phyloP scores from a whole-genome alignment of 2,329 filamentous ascomycete species.

The Stagonosporopsis tanaceti region DNA sequence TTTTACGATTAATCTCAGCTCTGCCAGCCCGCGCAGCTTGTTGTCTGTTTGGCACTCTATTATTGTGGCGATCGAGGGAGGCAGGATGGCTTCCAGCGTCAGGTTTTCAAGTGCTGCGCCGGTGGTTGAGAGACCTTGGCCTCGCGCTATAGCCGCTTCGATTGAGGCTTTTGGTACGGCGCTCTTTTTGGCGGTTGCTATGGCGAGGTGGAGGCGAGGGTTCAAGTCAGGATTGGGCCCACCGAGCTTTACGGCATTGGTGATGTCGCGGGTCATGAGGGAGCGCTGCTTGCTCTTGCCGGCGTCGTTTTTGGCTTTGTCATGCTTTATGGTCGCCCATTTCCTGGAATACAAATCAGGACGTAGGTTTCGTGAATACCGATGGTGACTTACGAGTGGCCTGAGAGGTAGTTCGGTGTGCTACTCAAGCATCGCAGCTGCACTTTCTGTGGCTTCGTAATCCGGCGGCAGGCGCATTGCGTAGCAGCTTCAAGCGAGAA shows the following conservation, averaged over 20 bases:
- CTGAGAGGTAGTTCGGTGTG: conserved; percentile 39
- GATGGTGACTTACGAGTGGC: conserved; percentile 42
- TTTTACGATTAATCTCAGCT: conserved; percentile 76
- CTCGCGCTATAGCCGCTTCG: conserved; percentile 84
- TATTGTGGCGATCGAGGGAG: conserved; percentile 76
- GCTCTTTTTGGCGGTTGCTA: conserved; percentile 82
- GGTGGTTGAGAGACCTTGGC: conserved; percentile 80
- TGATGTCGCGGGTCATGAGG: conserved; percentile 74
- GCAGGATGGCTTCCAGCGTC: conserved; percentile 81
- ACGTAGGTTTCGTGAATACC: neutral
- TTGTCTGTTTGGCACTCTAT: conserved; percentile 88
- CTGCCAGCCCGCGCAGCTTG: conserved; percentile 75
- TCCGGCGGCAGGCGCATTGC: conserved; percentile 33
- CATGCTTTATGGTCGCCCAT: conserved; percentile 96
- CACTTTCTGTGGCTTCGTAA: conserved; percentile 17
- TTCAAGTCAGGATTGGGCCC: conserved; percentile 79
- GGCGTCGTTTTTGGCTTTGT: conserved; percentile 86
- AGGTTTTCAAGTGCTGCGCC: conserved; percentile 80
- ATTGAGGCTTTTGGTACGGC: conserved; percentile 86
- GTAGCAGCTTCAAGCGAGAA: conserved; percentile 15
- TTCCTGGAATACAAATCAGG: conserved; percentile 62
- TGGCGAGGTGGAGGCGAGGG: conserved; percentile 74
- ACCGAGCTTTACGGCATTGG: conserved; percentile 77
- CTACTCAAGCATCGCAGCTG: conserved; percentile 40
- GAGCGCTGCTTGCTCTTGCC: conserved; percentile 78